Base-by-base conservation (phyloP, 2,329 filamentous ascomycete species). In the Aureobasidium mangrovei region DNA sequence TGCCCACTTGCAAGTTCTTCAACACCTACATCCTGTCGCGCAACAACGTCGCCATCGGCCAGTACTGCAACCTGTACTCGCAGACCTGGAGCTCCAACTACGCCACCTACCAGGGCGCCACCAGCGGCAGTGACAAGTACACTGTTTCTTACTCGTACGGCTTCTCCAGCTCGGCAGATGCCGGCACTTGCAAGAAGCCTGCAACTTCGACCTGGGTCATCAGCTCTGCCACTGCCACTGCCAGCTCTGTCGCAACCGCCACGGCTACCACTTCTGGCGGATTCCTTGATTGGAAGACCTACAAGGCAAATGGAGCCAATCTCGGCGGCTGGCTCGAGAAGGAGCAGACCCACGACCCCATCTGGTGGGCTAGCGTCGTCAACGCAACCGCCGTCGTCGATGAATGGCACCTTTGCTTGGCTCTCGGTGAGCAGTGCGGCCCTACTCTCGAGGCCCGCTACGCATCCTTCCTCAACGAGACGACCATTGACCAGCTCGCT, bases 281-380 rank as follows among this genome's bases (percentile, higher is more conserved):
- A 3, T 61, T 56, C 43, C 55, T 60, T 32, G 36, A 61, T 54
- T 61, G 60, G 60, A 58, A 53, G 40, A 59, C 59, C 7, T 61
- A 56, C 57, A 57, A 56, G 40, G 59, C 57, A 38, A 60, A 61
- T 28, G 60, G 59, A 4, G 60, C 55, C 33, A 61, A 69, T 4
- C 62, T 70, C 12, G 66, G 66, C 29, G 64, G 64, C 38, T 70
- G 67, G 67, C 56, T 70, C 7, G 61, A 59, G n/a, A 62, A 67
- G 55, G 68, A 70, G 55, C 53, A 52, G 31, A 52, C 48, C 27
- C 48, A 52, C 40, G 48, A 52, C 46, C 60, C 64, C 2, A 54
- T 49, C 10, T 69, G 59, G 59, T 69, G 63, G 62, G 56, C 57
- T 29, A 48, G 53, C 4, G 56, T 60, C n/a, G 59, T 58, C 45